Base-by-base conservation (phyloP, 2,329 filamentous ascomycete species). In the Cercospora sp. region DNA sequence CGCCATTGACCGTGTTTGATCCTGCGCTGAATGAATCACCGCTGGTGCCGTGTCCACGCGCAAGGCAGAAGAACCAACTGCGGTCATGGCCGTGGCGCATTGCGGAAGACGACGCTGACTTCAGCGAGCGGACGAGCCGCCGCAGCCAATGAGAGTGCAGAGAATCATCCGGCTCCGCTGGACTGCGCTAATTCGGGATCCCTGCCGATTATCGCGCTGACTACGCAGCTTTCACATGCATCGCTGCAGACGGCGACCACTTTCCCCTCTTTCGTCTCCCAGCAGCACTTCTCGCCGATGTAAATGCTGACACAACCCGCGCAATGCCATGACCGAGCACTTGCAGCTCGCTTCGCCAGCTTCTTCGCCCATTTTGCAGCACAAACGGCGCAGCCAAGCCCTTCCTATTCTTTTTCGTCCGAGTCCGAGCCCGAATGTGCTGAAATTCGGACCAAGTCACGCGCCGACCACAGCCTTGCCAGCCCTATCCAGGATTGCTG, bases 321-420 rank as follows among this genome's bases (percentile, higher is more conserved):
- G 28, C 24, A 24, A 28, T 24, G 45, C 21, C 10, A 24, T 66
- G 40, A 55, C 64, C 10, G 32, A 32, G 32, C 58, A 3, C 21
- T 43, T 62, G 30, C 64, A 66, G 40, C 64, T 66, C 58, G 57
- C 45, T 66, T 53, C 40, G n/a, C 58, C 53, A 30, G 26, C 64
- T 43, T 61, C 13, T 21, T n/a, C 28, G n/a, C n/a, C 28, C 13
- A 24, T 49, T 6, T 10, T n/a, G 12, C 28, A 18, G 34, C 58
- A n/a, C 34, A 63, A 30, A 59, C 51, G 61, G 61, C 65, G 59
- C 55, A 61, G 49, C 59, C 7, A 63, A 45, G 53, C 26, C 51
- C 9, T 60, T 60, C 66, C 61, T 43, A 63, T 45, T 18, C 43
- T 9, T 67, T 67, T 40, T 62, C 65, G 65, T 63, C 34, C 21